phyloP scores from a whole-genome alignment of 768 basidiomycete genomes.

The Boletus rubroflammeus region DNA sequence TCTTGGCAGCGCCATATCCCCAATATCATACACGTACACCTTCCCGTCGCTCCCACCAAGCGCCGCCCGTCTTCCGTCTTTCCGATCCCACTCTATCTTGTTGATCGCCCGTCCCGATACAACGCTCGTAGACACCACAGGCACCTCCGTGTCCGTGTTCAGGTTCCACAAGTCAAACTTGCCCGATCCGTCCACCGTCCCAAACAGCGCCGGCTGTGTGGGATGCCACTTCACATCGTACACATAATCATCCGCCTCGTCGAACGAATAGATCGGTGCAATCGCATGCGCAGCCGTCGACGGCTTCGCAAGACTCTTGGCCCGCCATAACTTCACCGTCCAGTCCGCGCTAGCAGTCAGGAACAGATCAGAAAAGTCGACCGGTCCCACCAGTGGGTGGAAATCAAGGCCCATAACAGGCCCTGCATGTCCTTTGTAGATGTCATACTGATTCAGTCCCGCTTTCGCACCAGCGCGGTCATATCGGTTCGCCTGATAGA shows the following conservation, averaged over 20 bases:
- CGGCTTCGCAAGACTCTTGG: conserved; percentile 72
- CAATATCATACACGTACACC: conserved; percentile 92
- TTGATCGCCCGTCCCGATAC: conserved; percentile 84
- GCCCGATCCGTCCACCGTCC: conserved; percentile 90
- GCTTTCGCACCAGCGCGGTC: conserved; percentile 97
- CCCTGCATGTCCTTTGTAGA: conserved; percentile 89
- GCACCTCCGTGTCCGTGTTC: conserved; percentile 96
- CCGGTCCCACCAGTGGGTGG: conserved; percentile 85
- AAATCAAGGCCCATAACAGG: conserved; percentile 94
- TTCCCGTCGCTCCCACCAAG: conserved; percentile 90
- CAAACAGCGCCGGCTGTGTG: conserved; percentile 90
- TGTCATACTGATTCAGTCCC: conserved; percentile 87
- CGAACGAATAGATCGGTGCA: conserved; percentile 87
- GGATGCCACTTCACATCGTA: conserved; percentile 99
- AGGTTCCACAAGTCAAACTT: conserved; percentile 98
- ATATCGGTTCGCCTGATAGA: conserved; percentile 95
- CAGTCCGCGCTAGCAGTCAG: conserved; percentile 92
- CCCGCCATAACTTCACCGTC: conserved; percentile 97
- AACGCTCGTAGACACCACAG: conserved; percentile 81
- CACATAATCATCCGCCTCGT: conserved; percentile 97
- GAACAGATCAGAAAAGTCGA: conserved; percentile 96
- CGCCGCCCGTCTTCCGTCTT: conserved; percentile 87
- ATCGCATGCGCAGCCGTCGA: conserved; percentile 53
- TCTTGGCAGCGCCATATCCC: conserved; percentile 82
- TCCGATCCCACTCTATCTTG: conserved; percentile 92